Percentiles rank a stretch among this genome's conserved stretches.
phyloP scores from a whole-genome alignment of 2,329 filamentous ascomycete genomes.

The Hymenoscyphus occultus region DNA sequence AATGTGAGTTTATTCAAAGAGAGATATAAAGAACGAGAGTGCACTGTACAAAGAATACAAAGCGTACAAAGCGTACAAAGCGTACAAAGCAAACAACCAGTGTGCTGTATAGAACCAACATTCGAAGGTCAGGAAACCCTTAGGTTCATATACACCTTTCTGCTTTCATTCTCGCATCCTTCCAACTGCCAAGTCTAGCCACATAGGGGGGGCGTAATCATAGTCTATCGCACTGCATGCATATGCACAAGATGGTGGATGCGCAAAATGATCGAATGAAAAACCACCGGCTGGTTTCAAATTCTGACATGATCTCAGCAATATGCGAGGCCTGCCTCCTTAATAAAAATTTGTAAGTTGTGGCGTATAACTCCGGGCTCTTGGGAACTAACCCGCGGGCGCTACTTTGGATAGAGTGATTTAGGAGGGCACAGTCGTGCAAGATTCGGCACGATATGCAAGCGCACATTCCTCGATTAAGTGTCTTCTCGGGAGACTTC shows the following conservation, averaged over 20 bases:
- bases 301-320: slow-evolving; percentile 8
- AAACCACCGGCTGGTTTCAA: slow-evolving; percentile 5
- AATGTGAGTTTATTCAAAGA: slow-evolving; percentile 2
- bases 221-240: background rate
- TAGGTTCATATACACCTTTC: background rate
- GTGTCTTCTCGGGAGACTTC: background rate
- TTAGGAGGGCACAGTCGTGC: background rate
- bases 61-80: background rate
- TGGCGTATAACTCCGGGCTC: background rate
- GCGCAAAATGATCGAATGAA: background rate
- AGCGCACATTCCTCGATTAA: background rate
- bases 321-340: background rate
- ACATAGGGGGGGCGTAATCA: background rate
- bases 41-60: background rate
- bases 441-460: background rate
- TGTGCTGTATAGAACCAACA: background rate
- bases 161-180: background rate
- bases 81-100: background rate
- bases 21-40: background rate
- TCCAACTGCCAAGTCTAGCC: background rate
- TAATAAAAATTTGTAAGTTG: background rate
- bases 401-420: background rate
- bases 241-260: background rate
- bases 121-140: background rate
- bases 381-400: background rate